Evolutionary conservation across 495 filamentous ascomycete species (phyloP).

Genomic region (Penicillium pancosmium): DNA sequence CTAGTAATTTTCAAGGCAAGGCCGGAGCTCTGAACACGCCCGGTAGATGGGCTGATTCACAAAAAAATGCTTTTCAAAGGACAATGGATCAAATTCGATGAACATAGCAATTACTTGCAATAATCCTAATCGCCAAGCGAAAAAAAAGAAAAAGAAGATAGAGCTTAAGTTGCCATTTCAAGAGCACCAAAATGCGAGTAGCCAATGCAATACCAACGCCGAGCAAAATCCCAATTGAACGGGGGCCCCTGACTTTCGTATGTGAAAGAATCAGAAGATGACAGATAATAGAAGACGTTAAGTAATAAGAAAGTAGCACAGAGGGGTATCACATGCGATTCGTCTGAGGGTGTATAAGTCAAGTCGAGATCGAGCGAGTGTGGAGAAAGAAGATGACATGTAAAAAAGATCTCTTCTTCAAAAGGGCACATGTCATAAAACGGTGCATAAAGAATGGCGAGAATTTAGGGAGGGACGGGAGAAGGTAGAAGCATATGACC

Average conservation of each 20-base stretch:
- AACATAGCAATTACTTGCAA: not conserved
- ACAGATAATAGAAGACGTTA: slow-evolving; percentile 8
- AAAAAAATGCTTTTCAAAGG: too few relatives aligned
- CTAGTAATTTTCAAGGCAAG: too few relatives aligned
- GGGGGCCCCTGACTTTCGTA: not conserved
- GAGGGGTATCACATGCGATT: slow-evolving; percentile 39
- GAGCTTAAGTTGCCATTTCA: not conserved
- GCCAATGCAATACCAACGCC: slow-evolving; percentile 4
- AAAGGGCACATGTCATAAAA: slow-evolving; percentile 4
- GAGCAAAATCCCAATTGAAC: not conserved
- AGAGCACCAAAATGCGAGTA: slow-evolving; percentile 3
- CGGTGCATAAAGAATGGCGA: not conserved
- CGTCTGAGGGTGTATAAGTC: slow-evolving; percentile 22
- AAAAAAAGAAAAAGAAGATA: too few relatives aligned
- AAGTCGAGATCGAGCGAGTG: slow-evolving; percentile 31
- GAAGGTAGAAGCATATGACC: slow-evolving; percentile 5
- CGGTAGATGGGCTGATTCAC: not conserved
- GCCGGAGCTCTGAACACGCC: too few relatives aligned
- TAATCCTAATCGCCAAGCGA: too few relatives aligned
- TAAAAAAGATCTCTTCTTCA: slow-evolving; percentile 2
- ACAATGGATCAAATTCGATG: not conserved
- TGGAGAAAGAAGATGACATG: slow-evolving; percentile 5
- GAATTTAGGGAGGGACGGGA: not conserved
- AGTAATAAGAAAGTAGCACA: slow-evolving; percentile 6
- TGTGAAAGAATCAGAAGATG: slow-evolving; percentile 9